phyloP scores from a whole-genome alignment of 495 filamentous ascomycete species.

The Penicillium soppii region DNA sequence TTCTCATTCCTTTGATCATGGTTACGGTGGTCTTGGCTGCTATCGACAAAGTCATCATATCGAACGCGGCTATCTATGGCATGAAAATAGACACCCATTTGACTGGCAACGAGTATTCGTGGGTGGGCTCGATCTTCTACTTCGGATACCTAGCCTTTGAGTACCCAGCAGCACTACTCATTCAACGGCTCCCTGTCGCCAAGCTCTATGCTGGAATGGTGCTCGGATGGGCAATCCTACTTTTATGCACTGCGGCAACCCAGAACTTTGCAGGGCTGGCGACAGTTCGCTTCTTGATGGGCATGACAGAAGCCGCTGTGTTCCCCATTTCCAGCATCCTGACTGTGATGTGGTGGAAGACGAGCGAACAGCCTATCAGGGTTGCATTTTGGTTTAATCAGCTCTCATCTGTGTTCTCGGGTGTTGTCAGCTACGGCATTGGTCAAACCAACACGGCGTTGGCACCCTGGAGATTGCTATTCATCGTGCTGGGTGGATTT shows the following conservation, averaged over 20 bases:
- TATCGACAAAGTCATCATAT: constrained; percentile 37
- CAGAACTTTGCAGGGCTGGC: constrained; percentile 21
- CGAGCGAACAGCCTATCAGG: constrained; percentile 45
- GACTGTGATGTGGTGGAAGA: constrained; percentile 52
- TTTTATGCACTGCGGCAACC: constrained; percentile 19
- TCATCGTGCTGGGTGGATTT: constrained; percentile 27
- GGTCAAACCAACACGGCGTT: constrained; percentile 10
- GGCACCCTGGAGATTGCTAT: constrained; percentile 15
- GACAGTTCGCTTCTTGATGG: constrained; percentile 45
- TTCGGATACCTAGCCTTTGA: constrained; percentile 34
- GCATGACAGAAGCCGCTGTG: constrained; percentile 48
- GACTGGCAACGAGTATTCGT: constrained; percentile 4
- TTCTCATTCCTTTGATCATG: constrained; percentile 33
- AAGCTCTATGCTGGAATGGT: constrained; percentile 38
- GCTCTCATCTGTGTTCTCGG: constrained; percentile 19
- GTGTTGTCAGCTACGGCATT: constrained; percentile 13
- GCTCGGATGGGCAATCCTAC: constrained; percentile 17
- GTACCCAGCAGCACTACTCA: constrained; percentile 26
- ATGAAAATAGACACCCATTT: too few species aligned
- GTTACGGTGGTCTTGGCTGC: constrained; percentile 28
- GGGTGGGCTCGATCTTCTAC: constrained; percentile 48
- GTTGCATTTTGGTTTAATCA: constrained; percentile 51
- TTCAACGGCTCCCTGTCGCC: constrained; percentile 49
- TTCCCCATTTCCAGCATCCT: constrained; percentile 51
- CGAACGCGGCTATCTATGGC: constrained; percentile 16